These are phyloP conservation scores for Calonectria montana DNA, from an alignment of 2,329 filamentous ascomycete genomes.

Conservation along the genomic window DNA sequence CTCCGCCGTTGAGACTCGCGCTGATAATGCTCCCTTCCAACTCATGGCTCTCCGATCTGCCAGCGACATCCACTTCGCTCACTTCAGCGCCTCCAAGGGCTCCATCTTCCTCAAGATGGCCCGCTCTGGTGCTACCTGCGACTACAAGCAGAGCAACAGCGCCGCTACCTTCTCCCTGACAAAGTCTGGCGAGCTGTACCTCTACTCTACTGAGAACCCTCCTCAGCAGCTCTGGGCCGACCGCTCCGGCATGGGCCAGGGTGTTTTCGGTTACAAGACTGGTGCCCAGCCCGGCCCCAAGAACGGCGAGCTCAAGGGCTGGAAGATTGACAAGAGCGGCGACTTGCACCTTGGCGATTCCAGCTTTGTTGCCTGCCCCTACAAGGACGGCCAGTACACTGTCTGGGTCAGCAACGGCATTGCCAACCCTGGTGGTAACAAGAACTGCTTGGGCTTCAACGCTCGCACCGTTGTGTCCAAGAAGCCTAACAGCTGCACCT, in stretches of 20 bases:
- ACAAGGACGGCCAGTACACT: background rate
- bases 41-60: slow-evolving; percentile 62
- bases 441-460: slow-evolving; percentile 2
- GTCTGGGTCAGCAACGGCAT: background rate
- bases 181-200: slow-evolving; percentile 55
- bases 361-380: background rate
- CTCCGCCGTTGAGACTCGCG: slow-evolving; percentile 24
- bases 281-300: background rate
- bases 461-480: background rate
- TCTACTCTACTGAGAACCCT: slow-evolving; percentile 53
- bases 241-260: slow-evolving; percentile 63
- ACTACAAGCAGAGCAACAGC: slow-evolving; percentile 48
- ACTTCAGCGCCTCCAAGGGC: slow-evolving; percentile 56
- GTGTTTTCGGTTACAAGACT: background rate
- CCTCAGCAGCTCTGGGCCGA: slow-evolving; percentile 65
- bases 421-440: background rate
- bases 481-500: background rate
- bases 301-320: background rate
- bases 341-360: background rate
- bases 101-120: slow-evolving; percentile 57
- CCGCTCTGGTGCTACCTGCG: slow-evolving; percentile 61
- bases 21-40: slow-evolving; percentile 50
- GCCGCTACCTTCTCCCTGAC: slow-evolving; percentile 61
- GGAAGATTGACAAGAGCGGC: background rate
- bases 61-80: slow-evolving; percentile 58